Percentiles rank a stretch among this genome's conserved stretches.
These are phyloP conservation scores for Metschnikowia peoriensis DNA, from an alignment of 805 yeast species.

Conservation along the genomic window DNA sequence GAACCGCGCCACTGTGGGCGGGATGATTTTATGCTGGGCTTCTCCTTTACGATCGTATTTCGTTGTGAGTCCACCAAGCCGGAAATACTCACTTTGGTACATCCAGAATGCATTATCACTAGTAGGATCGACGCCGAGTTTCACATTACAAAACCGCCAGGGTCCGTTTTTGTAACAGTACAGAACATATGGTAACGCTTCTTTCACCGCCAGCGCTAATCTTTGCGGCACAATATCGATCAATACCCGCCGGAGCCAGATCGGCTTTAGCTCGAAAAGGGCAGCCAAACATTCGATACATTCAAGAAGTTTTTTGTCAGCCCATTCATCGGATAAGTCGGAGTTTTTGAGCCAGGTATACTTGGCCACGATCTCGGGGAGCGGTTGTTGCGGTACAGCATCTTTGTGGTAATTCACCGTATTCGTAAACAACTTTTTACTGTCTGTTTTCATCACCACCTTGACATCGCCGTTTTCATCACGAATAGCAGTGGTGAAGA, in stretches of 20 bases:
- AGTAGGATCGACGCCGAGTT: slow-evolving; percentile 77
- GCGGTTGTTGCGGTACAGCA: slow-evolving; percentile 48
- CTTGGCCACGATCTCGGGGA: slow-evolving; percentile 43
- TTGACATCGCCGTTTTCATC: slow-evolving; percentile 59
- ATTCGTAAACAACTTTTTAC: slow-evolving; percentile 52
- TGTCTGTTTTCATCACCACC: slow-evolving; percentile 44
- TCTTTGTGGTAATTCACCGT: slow-evolving; percentile 48
- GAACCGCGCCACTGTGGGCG: slow-evolving; percentile 23
- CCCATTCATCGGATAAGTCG: slow-evolving; percentile 38
- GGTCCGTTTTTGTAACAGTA: slow-evolving; percentile 88
- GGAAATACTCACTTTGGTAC: slow-evolving; percentile 85
- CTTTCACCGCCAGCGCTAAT: slow-evolving; percentile 51
- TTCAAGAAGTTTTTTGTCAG: slow-evolving; percentile 34
- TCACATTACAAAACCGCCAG: slow-evolving; percentile 85
- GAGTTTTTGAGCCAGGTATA: slow-evolving; percentile 28
- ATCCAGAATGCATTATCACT: slow-evolving; percentile 50
- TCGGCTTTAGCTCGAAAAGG: slow-evolving; percentile 69
- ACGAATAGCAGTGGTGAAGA: slow-evolving; percentile 47
- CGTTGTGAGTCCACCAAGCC: slow-evolving; percentile 39
- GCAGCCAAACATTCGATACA: slow-evolving; percentile 43
- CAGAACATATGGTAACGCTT: slow-evolving; percentile 81
- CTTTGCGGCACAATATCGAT: slow-evolving; percentile 51
- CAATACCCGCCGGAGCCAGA: slow-evolving; percentile 81
- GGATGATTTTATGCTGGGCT: slow-evolving; percentile 20
- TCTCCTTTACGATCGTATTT: slow-evolving; percentile 8